Conservation (phyloP, 352 stramenopile species). For the Phytophthora constricta region DNA sequence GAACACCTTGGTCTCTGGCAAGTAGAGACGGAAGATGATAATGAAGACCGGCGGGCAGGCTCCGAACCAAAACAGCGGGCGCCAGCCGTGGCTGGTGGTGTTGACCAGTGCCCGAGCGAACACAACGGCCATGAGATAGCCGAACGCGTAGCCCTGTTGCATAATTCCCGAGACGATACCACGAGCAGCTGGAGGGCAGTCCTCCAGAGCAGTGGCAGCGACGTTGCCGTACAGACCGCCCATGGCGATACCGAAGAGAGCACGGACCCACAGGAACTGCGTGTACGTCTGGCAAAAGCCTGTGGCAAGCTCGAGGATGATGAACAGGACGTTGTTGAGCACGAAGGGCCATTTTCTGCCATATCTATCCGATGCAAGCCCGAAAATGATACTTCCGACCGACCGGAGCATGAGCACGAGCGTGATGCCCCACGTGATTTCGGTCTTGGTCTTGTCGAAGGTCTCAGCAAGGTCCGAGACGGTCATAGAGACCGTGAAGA, state of each 20-base stretch:
- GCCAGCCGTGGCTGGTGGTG: conserved; percentile 56
- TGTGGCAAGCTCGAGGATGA: conserved; percentile 47
- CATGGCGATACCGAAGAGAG: conserved; percentile 56
- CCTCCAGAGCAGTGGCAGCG: conserved; percentile 50
- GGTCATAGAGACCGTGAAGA: conserved; percentile 65
- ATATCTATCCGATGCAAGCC: conserved; percentile 51
- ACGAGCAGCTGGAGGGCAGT: conserved; percentile 45
- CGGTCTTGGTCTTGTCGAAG: conserved; percentile 50
- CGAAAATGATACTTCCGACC: conserved; percentile 50
- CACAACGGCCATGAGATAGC: conserved; percentile 48
- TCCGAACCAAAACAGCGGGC: conserved; percentile 58
- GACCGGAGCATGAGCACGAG: conserved; percentile 62
- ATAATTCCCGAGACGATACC: conserved; percentile 62
- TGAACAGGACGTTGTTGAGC: conserved; percentile 54
- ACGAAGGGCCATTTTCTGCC: conserved; percentile 53
- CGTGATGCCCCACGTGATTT: conserved; percentile 67
- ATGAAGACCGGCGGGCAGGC: conserved; percentile 54
- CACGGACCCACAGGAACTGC: conserved; percentile 43
- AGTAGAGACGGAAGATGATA: conserved; percentile 45
- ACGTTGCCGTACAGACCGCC: conserved; percentile 58
- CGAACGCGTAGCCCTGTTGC: conserved; percentile 59
- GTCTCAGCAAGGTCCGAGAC: conserved; percentile 54
- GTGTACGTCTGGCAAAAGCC: conserved; percentile 51
- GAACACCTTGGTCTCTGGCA: conserved; percentile 55
- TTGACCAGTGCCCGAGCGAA: conserved; percentile 46